Evolutionary conservation across 495 filamentous ascomycete genomes (phyloP).

Genomic region (Neurospora sp.): DNA sequence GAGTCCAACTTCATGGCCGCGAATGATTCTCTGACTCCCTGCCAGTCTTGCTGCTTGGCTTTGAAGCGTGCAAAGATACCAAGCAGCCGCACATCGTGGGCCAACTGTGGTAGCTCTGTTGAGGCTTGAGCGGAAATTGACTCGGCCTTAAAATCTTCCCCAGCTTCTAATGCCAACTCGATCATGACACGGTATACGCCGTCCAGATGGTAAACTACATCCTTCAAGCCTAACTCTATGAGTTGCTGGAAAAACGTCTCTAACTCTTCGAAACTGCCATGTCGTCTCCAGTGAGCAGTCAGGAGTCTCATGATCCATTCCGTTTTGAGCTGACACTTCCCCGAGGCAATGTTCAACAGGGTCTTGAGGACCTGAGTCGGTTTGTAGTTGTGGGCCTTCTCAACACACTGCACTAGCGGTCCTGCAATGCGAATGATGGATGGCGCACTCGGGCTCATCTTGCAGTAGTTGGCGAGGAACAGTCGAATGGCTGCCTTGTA

Average conservation of each 20-base stretch:
- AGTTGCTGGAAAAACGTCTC: conserved; percentile 20
- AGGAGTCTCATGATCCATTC: conserved; percentile 27
- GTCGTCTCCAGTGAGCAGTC: conserved; percentile 18
- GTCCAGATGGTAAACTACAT: conserved; percentile 13
- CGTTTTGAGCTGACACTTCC: conserved; percentile 7
- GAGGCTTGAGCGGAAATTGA: conserved; percentile 15
- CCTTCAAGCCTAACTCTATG: conserved; percentile 5
- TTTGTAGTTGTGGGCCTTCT: conserved; percentile 13
- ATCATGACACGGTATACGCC: conserved; percentile 28
- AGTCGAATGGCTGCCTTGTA: conserved; percentile 21
- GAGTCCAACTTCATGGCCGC: conserved; percentile 17
- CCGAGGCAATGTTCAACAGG: conserved; percentile 15
- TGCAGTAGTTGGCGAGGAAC: conserved; percentile 17
- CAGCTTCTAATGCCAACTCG: conserved; percentile 28
- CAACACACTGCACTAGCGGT: conserved; percentile 19
- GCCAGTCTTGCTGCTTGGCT: conserved; percentile 38
- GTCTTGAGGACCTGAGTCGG: conserved; percentile 15
- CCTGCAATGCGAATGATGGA: conserved; percentile 15
- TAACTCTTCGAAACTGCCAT: conserved; percentile 12
- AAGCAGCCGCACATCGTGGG: conserved; percentile 17
- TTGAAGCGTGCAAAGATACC: conserved; percentile 28
- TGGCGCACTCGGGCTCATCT: conserved; percentile 10
- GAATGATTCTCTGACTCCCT: conserved; percentile 27
- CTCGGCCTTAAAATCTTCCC: conserved; percentile 18
- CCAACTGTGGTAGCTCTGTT: conserved; percentile 10